Percentiles rank a stretch among this genome's conserved stretches.
Conservation (phyloP, 1,284 basidiomycete genomes). For the Marasmius fiardii region DNA sequence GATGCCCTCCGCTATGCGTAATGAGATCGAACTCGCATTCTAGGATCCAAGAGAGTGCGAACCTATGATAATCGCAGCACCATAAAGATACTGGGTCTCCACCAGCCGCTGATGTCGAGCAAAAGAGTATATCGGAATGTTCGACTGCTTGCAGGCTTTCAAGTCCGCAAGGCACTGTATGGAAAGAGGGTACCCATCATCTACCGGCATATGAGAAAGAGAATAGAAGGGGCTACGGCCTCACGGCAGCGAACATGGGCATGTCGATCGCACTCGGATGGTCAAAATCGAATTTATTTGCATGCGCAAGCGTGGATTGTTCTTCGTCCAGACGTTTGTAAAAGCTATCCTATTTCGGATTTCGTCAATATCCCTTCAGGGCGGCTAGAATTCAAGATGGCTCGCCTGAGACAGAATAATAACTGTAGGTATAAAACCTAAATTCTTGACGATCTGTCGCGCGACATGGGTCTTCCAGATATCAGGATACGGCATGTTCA, state of each 20-base stretch:
- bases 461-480: conserved; percentile 82
- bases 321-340: conserved; percentile 82
- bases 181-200: neutral
- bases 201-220: neutral
- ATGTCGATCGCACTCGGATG: conserved; percentile 94
- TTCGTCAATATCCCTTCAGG: neutral
- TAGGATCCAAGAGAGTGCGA: conserved; percentile 11
- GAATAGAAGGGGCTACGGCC: conserved; percentile 21
- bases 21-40: neutral
- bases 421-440: conserved; percentile 85
- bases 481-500: neutral
- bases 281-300: conserved; percentile 90
- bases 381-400: neutral
- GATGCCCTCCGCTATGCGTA: conserved; percentile 78
- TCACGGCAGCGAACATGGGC: conserved; percentile 77
- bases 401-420: conserved; percentile 83
- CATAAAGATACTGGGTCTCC: conserved; percentile 92
- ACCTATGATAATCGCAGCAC: conserved; percentile 93
- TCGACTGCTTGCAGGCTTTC: conserved; percentile 78
- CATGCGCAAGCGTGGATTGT: conserved; percentile 78
- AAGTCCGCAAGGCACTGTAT: conserved; percentile 78
- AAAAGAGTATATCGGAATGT: conserved; percentile 95
- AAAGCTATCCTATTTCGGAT: conserved; percentile 77
- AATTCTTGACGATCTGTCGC: conserved; percentile 75
- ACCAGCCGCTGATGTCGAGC: conserved; percentile 83